Base-by-base conservation (phyloP, 1,139 yeast genomes). In the Pichia norvegensis region DNA sequence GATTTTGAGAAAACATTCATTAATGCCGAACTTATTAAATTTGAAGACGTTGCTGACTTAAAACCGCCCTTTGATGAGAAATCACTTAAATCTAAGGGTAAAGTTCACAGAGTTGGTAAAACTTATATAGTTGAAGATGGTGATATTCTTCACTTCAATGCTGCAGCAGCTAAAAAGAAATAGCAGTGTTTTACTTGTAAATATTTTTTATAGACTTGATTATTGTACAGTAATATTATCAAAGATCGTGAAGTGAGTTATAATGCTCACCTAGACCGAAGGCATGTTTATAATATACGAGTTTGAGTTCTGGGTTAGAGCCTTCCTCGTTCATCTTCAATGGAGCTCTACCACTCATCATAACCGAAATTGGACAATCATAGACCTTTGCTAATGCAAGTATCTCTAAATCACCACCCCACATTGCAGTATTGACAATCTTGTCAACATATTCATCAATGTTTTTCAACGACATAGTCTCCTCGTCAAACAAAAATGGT, bases 371-470 rank as follows among this genome's bases (percentile, higher is more conserved):
- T 1, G 88, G 83, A 55, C 85, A 79, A 47, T 80, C 72, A 57
- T 73, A 85, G 10, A 75, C 76, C 49, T 78, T 73, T 1, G 94
- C 73, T 38, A 88, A 68, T 0, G 97, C 96, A 56, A 86, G 63
- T 19, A 90, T 79, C 67, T 92, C 98, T 70, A 88, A 70, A 58
- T 92, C 97, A 5, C 96, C 94, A 27, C 98, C 98, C 98, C 98
- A 92, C 72, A 86, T 77, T 0, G 95, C 80, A 0, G 96, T 86
- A 16, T 67, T 67, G 46, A 74, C 83, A 46, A 92, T 72, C 53
- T 81, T 82, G 1, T 68, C 64, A 9, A 87, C 74, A 62, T 92
- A 92, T n/a, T 75, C 76, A 35, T 76, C 81, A 25, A 90, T 65
- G 52, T 85, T 85, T 38, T 74, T 69, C 52, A 84, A 55, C 14